Conservation (phyloP, 257 asterid genomes). For the Knoxia roxburghii region DNA sequence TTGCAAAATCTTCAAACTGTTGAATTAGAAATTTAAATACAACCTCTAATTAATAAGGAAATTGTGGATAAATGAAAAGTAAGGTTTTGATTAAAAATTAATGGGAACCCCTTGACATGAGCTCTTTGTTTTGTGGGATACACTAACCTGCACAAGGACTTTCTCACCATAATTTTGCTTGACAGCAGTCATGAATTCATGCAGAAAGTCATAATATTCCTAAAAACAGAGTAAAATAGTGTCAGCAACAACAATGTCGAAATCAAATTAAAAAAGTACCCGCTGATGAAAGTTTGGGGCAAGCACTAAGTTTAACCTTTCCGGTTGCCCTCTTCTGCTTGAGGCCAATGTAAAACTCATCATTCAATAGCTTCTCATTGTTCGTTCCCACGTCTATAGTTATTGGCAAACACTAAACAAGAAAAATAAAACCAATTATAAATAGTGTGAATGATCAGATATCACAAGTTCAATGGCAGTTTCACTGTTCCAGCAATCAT, state of each 20-base stretch:
- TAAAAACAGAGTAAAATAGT: constrained; percentile 20
- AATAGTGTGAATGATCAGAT: background rate
- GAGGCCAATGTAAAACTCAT: constrained; percentile 93
- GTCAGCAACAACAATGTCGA: background rate
- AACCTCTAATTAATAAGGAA: background rate
- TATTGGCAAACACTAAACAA: constrained; percentile 69
- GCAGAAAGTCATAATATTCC: constrained; percentile 80
- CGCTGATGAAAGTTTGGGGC: background rate
- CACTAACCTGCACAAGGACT: constrained; percentile 79
- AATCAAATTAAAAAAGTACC: background rate
- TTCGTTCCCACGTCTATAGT: constrained; percentile 96
- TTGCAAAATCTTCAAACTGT: constrained; percentile 93
- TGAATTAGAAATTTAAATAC: constrained; percentile 3
- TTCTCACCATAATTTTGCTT: constrained; percentile 93
- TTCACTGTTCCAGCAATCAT: background rate
- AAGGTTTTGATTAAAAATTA: background rate
- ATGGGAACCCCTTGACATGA: background rate
- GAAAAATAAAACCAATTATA: background rate
- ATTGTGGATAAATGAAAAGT: constrained; percentile 9
- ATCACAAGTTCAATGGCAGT: background rate
- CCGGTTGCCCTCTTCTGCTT: constrained; percentile 79
- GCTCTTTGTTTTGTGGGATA: background rate
- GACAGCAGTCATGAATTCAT: constrained; percentile 91
- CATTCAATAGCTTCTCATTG: constrained; percentile 63
- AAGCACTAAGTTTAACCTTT: constrained; percentile 39